Conservation (phyloP, 1,284 basidiomycete genomes). For the Ustilago xerochloae region DNA sequence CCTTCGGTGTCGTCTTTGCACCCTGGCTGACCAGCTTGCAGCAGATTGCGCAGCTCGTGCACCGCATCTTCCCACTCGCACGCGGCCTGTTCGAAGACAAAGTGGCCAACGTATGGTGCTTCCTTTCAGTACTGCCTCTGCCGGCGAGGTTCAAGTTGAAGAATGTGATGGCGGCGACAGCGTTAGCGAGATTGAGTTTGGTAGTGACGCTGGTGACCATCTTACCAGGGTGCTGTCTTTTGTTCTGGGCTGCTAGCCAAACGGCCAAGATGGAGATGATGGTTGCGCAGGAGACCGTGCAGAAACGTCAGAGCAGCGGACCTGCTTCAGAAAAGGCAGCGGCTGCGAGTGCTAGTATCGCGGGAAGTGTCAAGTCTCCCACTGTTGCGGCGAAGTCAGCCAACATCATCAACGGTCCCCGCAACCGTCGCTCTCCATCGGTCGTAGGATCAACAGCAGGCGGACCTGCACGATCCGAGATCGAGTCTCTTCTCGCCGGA, state of each 20-base stretch:
- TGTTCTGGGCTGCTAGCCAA: slow-evolving; percentile 56
- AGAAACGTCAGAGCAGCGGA: neutral
- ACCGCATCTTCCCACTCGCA: slow-evolving; percentile 87
- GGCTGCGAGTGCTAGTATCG: neutral
- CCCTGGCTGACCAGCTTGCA: slow-evolving; percentile 78
- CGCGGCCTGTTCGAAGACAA: slow-evolving; percentile 95
- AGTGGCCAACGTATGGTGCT: slow-evolving; percentile 90
- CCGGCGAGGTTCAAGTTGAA: slow-evolving; percentile 55
- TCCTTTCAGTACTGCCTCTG: slow-evolving; percentile 57
- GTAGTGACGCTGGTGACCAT: slow-evolving; percentile 67
- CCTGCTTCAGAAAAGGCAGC: neutral
- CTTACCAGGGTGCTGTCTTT: slow-evolving; percentile 58
- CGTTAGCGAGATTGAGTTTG: slow-evolving; percentile 68
- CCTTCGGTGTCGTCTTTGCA: slow-evolving; percentile 78
- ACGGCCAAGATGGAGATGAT: slow-evolving; percentile 64
- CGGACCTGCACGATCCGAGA: slow-evolving; percentile 30
- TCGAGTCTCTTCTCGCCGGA: slow-evolving; percentile 53
- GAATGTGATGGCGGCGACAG: slow-evolving; percentile 40
- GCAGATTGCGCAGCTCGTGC: slow-evolving; percentile 74
- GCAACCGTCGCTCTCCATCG: slow-evolving; percentile 41
- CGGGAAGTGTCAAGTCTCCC: slow-evolving; percentile 15
- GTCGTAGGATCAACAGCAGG: slow-evolving; percentile 40
- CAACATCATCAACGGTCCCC: slow-evolving; percentile 22
- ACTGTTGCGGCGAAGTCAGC: slow-evolving; percentile 7
- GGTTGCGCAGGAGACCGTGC: slow-evolving; percentile 38